phyloP scores from a whole-genome alignment of 1,139 yeast genomes.

The Wickerhamomyces sp. region DNA sequence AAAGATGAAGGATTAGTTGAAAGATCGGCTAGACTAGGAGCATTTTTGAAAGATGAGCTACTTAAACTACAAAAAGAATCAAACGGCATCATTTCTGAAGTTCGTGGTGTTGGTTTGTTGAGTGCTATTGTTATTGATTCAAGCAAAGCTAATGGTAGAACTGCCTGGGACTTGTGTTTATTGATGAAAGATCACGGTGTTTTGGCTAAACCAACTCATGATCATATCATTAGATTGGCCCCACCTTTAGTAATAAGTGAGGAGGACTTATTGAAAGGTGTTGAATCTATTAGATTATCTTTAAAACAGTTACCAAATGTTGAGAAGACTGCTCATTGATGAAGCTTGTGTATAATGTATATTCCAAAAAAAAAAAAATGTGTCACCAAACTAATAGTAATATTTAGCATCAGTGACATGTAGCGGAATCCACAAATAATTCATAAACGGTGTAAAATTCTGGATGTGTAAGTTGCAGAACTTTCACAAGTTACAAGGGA shows the following conservation, averaged over 20 bases:
- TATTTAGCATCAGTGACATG: too few relatives aligned
- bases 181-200: slow-evolving; percentile 87
- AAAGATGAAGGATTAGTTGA: slow-evolving; percentile 83
- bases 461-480: too few relatives aligned
- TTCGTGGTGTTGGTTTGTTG: slow-evolving; percentile 88
- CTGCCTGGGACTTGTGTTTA: slow-evolving; percentile 95
- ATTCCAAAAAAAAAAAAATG: not conserved
- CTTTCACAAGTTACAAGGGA: too few relatives aligned
- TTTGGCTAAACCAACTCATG: slow-evolving; percentile 96
- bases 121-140: slow-evolving; percentile 91
- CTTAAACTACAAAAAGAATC: slow-evolving; percentile 54
- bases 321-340: slow-evolving; percentile 22
- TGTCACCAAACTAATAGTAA: too few relatives aligned
- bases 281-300: slow-evolving; percentile 62
- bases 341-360: not conserved
- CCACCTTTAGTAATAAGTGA: slow-evolving; percentile 92
- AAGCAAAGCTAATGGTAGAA: slow-evolving; percentile 76
- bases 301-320: slow-evolving; percentile 36
- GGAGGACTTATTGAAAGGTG: slow-evolving; percentile 80
- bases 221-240: slow-evolving; percentile 90
- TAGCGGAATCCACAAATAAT: too few relatives aligned
- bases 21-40: slow-evolving; percentile 71
- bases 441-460: too few relatives aligned
- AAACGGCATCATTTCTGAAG: slow-evolving; percentile 77
- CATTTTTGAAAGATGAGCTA: slow-evolving; percentile 62